Evolutionary conservation across 495 filamentous ascomycete genomes (phyloP), one percentile per base, ranked within the genome.

Genomic region (Aspergillus mulundensis): DNA sequence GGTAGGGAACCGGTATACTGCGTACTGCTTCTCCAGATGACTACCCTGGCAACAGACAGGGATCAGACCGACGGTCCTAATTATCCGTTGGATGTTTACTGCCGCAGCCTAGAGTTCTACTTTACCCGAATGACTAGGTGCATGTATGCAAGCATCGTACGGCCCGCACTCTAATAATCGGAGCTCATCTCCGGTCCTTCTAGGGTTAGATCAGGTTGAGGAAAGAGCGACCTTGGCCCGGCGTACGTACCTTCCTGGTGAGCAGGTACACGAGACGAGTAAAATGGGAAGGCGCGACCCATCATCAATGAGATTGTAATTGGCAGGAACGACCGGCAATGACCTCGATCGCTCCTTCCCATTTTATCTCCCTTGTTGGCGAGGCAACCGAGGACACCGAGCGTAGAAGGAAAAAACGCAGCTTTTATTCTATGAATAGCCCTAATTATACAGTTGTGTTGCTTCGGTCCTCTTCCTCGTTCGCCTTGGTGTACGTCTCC

Each of bases 401-500:
- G 3, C 25, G 8, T 4, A 28, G 3, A 4, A 28, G 8, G 25
- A 28, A 28, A 28, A 53, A 28, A 28, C 39, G 50, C 53, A 32
- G 36, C 48, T 59, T 62, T 63, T 59, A 14, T 47, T 15, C 34
- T 14, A 50, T 50, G 41, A 18, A 44, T 53, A 59, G 42, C 28
- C 49, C 38, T 39, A 41, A 51, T 18, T 71, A 77, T 46, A 77
- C 72, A 34, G 73, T 76, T 15, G 70, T 74, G 58, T 77, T 76
- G 55, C 70, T 69, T 11, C 68, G 66, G 57, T 75, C 73, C 57
- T 76, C 73, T 61, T 76, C 76, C 39, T 71, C 73, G 16, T 67
- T 68, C 21, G 64, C 71, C 60, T 71, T 71, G 39, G 63, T 66
- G 43, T 66, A 75, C 4, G 70, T 78, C 58, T 77, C 76, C 21